Percentiles rank a stretch among this genome's conserved stretches.
Evolutionary conservation across 306 rosid species (phyloP).

Genomic region (Vigna unguiculata): DNA sequence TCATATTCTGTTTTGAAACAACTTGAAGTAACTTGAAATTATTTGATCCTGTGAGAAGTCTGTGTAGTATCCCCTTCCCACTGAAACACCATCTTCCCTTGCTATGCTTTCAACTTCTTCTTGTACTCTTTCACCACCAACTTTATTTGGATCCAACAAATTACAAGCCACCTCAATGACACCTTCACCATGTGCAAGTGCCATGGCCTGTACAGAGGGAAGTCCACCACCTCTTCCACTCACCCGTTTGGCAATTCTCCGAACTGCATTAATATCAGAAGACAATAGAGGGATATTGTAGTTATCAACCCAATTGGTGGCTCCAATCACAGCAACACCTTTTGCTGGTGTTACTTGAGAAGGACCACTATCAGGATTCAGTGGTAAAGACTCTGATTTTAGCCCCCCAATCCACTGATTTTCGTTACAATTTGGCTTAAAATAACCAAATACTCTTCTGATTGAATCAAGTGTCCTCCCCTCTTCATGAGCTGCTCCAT

Average conservation of each 20-base stretch:
- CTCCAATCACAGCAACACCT: slow-evolving; percentile 69
- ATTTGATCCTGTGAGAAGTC: slow-evolving; percentile 76
- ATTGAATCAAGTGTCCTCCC: slow-evolving; percentile 72
- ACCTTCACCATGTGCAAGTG: slow-evolving; percentile 55
- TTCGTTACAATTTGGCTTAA: slow-evolving; percentile 74
- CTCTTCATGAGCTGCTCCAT: slow-evolving; percentile 86
- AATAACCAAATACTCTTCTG: slow-evolving; percentile 81
- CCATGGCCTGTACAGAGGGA: slow-evolving; percentile 89
- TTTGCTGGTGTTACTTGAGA: slow-evolving; percentile 54
- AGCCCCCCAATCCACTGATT: slow-evolving; percentile 73
- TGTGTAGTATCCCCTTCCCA: slow-evolving; percentile 81
- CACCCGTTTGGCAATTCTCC: slow-evolving; percentile 51
- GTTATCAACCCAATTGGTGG: slow-evolving; percentile 67
- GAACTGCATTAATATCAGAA: slow-evolving; percentile 56
- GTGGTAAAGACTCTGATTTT: slow-evolving; percentile 51
- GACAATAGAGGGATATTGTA: slow-evolving; percentile 78
- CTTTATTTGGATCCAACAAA: slow-evolving; percentile 67
- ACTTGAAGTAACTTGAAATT: slow-evolving; percentile 58
- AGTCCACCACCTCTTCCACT: slow-evolving; percentile 62
- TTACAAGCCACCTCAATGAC: slow-evolving; percentile 53
- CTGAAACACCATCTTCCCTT: slow-evolving; percentile 66
- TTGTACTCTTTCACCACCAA: slow-evolving; percentile 50
- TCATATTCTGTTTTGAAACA: slow-evolving; percentile 35
- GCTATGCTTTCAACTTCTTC: slow-evolving; percentile 69
- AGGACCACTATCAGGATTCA: slow-evolving; percentile 81